Conservation (phyloP, 1,284 basidiomycete species). For the Singerocomus inundabilis region DNA sequence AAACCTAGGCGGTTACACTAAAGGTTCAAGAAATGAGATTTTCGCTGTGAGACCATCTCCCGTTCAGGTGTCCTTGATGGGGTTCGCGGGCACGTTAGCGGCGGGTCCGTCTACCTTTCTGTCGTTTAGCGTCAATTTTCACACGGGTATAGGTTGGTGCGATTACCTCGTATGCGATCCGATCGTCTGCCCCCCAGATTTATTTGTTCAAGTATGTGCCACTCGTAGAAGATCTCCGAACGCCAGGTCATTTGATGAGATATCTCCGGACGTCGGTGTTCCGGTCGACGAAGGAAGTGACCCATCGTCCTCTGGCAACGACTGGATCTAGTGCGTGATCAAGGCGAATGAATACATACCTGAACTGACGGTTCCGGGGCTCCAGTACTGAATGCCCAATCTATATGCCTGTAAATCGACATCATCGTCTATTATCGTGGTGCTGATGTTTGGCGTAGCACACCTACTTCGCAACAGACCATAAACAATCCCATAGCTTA, state of each 20-base stretch:
- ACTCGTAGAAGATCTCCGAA: constrained; percentile 9
- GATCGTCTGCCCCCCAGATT: constrained; percentile 46
- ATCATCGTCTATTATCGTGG: not conserved
- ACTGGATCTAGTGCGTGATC: constrained; percentile 53
- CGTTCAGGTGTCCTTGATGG: constrained; percentile 59
- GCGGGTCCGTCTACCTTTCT: constrained; percentile 36
- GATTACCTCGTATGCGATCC: constrained; percentile 61
- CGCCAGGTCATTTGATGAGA: constrained; percentile 2
- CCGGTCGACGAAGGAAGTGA: constrained; percentile 46
- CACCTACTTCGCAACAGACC: constrained; percentile 63
- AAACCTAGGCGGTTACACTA: constrained; percentile 65
- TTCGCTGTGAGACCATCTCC: constrained; percentile 60
- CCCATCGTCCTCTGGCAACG: constrained; percentile 45
- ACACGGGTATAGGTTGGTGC: constrained; percentile 46
- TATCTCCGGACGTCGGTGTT: constrained; percentile 33
- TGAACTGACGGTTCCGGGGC: constrained; percentile 13
- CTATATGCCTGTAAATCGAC: constrained; percentile 46
- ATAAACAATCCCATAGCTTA: constrained; percentile 46
- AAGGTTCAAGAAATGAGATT: constrained; percentile 61
- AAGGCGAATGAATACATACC: not conserved
- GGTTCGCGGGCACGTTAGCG: constrained; percentile 56
- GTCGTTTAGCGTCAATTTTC: not conserved
- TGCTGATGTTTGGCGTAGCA: constrained; percentile 34
- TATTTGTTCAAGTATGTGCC: constrained; percentile 37
- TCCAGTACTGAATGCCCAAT: constrained; percentile 46